Base-by-base conservation (phyloP, 2,329 filamentous ascomycete genomes). In the Myriosclerotinia scirpicola region DNA sequence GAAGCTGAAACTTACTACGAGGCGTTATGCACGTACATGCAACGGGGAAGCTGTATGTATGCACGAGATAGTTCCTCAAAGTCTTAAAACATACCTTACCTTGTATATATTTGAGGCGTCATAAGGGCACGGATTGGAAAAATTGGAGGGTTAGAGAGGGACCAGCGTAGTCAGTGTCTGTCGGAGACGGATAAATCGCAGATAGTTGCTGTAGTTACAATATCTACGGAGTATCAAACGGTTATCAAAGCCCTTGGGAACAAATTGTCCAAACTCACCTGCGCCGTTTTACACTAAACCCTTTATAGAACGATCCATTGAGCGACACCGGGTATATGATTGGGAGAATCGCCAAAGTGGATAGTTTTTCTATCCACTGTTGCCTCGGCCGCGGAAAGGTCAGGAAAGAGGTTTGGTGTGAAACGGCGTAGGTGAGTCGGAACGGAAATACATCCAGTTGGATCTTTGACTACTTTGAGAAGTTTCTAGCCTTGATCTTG, bases 1-100 rank as follows among this genome's bases (percentile, higher is more conserved):
- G 58, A 50, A 61, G 58, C 44, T 50, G 58, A 50, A 38, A 40
- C 44, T 56, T 56, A 61, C 3, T n/a, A 2, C 50, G n/a, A 50
- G 56, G 42, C 42, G 42, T 36, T 5, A 50, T 54, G 34, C 9
- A 38, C 38, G 4, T n/a, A 36, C n/a, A 54, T 22, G 44, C 30
- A 38, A 20, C 4, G 34, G 58, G 56, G n/a, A 22, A 50, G 44
- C 38, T n/a, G 4, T 50, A 22, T 38, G 14, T 26, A 26, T 42
- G 36, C n/a, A 55, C 12, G 14, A 38, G n/a, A 54, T 38, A 17
- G 5, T 30, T 17, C 3, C 17, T 8, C 8, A 22, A n/a, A n/a
- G n/a, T n/a, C n/a, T n/a, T n/a, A n/a, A n/a, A 44, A 44, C 40
- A 12, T 14, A 44, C 12, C 40, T 14, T 48, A 48, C 5, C 8